phyloP scores from a whole-genome alignment of 306 rosid species.

The Glycine soja region DNA sequence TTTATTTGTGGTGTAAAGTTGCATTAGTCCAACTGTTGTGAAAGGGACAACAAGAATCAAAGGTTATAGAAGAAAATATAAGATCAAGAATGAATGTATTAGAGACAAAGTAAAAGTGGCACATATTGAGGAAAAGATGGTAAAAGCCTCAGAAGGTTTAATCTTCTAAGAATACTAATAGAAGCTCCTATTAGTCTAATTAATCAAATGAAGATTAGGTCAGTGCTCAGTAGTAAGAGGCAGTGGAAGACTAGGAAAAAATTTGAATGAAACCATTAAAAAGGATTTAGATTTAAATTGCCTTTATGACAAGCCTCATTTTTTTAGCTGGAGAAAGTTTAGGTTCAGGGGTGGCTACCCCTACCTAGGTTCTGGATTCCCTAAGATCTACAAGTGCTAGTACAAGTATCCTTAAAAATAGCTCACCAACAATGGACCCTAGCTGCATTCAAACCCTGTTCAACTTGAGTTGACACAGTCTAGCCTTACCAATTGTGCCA shows the following conservation, averaged over 20 bases:
- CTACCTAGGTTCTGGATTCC: neutral
- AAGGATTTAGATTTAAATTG: neutral
- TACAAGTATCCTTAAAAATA: neutral
- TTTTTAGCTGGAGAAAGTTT: neutral
- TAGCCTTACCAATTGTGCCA: neutral
- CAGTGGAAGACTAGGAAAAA: neutral
- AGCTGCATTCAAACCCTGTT: neutral
- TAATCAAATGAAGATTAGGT: neutral
- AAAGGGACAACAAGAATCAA: neutral
- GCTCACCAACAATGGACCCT: neutral
- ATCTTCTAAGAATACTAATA: neutral
- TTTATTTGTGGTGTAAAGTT: neutral
- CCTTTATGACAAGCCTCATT: neutral
- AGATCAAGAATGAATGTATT: conserved; percentile 1
- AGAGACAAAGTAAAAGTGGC: neutral
- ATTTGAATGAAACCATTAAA: neutral
- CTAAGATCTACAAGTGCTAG: neutral
- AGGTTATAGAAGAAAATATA: neutral
- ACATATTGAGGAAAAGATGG: neutral
- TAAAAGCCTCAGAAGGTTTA: neutral
- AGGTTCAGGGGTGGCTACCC: neutral
- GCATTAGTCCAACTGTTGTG: neutral
- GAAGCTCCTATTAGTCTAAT: neutral
- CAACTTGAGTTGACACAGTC: neutral
- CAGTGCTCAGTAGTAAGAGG: neutral